Conservation (phyloP, 306 rosid genomes). For the Corylus heterophylla region DNA sequence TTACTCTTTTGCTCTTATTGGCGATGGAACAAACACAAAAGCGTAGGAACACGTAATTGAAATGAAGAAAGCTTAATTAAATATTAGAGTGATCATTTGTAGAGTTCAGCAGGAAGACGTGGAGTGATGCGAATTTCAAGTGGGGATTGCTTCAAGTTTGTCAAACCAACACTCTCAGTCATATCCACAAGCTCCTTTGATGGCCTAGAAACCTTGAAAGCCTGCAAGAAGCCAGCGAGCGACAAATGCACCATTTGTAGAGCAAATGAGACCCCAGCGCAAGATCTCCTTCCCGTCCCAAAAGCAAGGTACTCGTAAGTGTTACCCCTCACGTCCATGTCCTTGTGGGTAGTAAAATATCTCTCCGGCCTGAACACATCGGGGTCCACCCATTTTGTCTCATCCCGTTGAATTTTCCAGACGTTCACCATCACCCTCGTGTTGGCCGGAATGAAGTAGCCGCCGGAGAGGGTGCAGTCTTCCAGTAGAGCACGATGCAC, state of each 20-base stretch:
- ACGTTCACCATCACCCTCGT: slow-evolving; percentile 43
- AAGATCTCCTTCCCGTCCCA: slow-evolving; percentile 45
- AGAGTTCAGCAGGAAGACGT: slow-evolving; percentile 23
- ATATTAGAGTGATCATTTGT: neutral
- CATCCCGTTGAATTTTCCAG: slow-evolving; percentile 46
- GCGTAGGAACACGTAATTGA: too few relatives aligned
- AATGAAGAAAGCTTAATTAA: too few relatives aligned
- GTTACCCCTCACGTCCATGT: slow-evolving; percentile 34
- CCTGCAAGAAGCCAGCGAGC: slow-evolving; percentile 32
- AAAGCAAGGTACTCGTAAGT: slow-evolving; percentile 38
- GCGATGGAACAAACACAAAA: too few relatives aligned
- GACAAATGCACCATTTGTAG: slow-evolving; percentile 34
- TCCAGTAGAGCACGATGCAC: slow-evolving; percentile 28
- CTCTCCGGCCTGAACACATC: slow-evolving; percentile 37
- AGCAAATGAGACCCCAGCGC: slow-evolving; percentile 38
- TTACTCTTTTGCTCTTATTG: too few relatives aligned
- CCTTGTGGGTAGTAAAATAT: slow-evolving; percentile 35
- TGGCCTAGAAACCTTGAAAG: slow-evolving; percentile 32
- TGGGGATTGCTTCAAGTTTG: slow-evolving; percentile 39
- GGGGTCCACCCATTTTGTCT: slow-evolving; percentile 34
- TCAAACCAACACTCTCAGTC: slow-evolving; percentile 49
- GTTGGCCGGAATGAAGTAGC: slow-evolving; percentile 38
- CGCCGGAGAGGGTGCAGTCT: slow-evolving; percentile 44
- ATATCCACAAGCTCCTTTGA: slow-evolving; percentile 40
- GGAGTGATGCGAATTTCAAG: slow-evolving; percentile 36